These are phyloP conservation scores for Leccinum truebloodii DNA, from an alignment of 768 basidiomycete species.

Conservation along the genomic window DNA sequence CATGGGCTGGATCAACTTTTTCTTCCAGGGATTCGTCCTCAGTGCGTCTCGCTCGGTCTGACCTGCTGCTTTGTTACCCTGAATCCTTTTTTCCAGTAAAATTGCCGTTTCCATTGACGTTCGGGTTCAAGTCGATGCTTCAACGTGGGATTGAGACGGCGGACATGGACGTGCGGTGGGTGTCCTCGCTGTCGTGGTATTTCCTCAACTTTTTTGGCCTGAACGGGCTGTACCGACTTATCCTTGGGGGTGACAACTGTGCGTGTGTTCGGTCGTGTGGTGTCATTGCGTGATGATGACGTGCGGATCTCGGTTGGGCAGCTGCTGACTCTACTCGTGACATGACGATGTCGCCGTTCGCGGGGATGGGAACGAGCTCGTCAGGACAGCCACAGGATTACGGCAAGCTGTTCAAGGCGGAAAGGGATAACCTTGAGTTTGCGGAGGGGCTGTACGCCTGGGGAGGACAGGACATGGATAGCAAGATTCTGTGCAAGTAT, in stretches of 20 bases:
- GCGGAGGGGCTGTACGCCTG: conserved; percentile 84
- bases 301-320: conserved; percentile 31
- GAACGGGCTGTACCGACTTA: conserved; percentile 91
- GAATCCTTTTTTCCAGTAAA: conserved; percentile 62
- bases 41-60: conserved; percentile 58
- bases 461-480: conserved; percentile 81
- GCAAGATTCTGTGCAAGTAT: conserved; percentile 74
- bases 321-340: conserved; percentile 81
- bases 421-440: conserved; percentile 91
- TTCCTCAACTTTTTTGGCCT: conserved; percentile 99
- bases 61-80: conserved; percentile 1
- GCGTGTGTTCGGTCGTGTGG: conserved; percentile 30
- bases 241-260: conserved; percentile 92
- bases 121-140: conserved; percentile 97
- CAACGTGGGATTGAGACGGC: conserved; percentile 94
- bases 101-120: conserved; percentile 93
- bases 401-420: conserved; percentile 86
- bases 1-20: conserved; percentile 99
- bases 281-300: conserved; percentile 16
- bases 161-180: conserved; percentile 99
- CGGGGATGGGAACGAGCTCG: conserved; percentile 45
- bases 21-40: conserved; percentile 97
- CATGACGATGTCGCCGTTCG: conserved; percentile 72
- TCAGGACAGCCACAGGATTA: conserved; percentile 77
- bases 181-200: conserved; percentile 98